Base-by-base conservation (phyloP, 208 protist species). In the Leptomonas pyrrhocoris region DNA sequence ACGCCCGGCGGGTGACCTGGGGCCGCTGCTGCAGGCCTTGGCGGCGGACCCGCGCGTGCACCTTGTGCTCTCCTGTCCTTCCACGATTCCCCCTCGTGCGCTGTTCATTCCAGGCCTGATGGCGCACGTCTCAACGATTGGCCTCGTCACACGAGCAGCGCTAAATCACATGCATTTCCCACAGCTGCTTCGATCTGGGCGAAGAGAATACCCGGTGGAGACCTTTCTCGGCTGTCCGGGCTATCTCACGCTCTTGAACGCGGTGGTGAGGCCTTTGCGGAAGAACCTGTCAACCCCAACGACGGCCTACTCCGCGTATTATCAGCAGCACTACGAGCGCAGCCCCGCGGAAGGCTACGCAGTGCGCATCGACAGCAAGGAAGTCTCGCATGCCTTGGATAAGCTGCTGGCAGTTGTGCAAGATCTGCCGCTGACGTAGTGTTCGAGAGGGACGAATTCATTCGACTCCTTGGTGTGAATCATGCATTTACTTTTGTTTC, bases 161-260 rank as follows among this genome's bases (percentile, higher is more conserved):
- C 43, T 74, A 18, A 27, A 59, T 12, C 43, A 16, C 66, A 55
- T 30, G 43, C 68, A 49, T 48, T 74, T 80, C 50, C 87, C 74
- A 0, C 55, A 61, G 43, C 11, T 73, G 12, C 66, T 90, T 27
- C 48, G 45, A n/a, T 86, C 66, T 46, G 38, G 60, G 0, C 67
- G 45, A 2, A 60, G 63, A 51, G 46, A 67, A 31, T 88, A 86
- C 68, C 43, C 78, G 7, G 6, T 88, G n/a, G 65, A 80, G 19
- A 7, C 85, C 7, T 88, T 95, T 57, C 73, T 92, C 13, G 86
- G 89, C 18, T 76, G 79, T 30, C 89, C 89, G 0, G 89, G 89
- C 7, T 95, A 91, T 55, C 48, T 95, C 28, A 61, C 78, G 0
- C 31, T 67, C 5, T 46, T 95, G 15, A 56, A 62, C n/a, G 59